Base-by-base conservation (phyloP, 169 alveolate genomes). In the Prorocentrum cordatum region DNA sequence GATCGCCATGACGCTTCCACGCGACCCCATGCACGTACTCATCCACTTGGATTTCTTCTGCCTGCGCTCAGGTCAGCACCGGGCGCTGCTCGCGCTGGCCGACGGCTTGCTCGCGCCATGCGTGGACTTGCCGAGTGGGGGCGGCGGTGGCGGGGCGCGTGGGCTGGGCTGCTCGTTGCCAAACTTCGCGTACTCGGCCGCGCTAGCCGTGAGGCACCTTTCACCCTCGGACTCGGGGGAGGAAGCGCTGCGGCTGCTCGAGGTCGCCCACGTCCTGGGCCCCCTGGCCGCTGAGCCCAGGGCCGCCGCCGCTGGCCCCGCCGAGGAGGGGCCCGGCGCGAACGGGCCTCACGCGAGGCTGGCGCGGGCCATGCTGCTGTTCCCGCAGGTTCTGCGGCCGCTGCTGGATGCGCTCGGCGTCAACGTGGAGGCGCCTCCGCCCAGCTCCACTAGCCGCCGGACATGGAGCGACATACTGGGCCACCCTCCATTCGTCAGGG, bases 361-460 rank as follows among this genome's bases (percentile, higher is more conserved):
- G 73, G 47, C 47, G 83, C 91, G 77, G 24, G 91, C 91, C 31
- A 10, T 83, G 16, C 83, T 83, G n/a, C 59, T 83, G 35, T 83
- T 83, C 33, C 91, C 91, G 5, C 20, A 50, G 0, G 64, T 83
- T 45, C 45, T 83, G 16, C 91, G 83, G 33, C 22, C 27, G 59
- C 59, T 83, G 1, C 83, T 83, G 20, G 50, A 39, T 33, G 32
- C 42, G 35, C 31, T 47, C 7, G n/a, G 26, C 2, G 45, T 67
- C 3, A 83, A 83, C 39, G 91, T 62, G 1, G 26, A 45, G 0
- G 72, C 64, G 72, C 67, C 29, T 32, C 58, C 7, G 91, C 83
- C 64, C 14, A 16, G 91, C n/a, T 39, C 2, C 88, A 9, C 3
- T 4, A 9, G 29, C 22, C 33, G 24, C 26, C 22, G 35, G 22